phyloP scores from a whole-genome alignment of 805 yeast species.

The Candida caryicola region DNA sequence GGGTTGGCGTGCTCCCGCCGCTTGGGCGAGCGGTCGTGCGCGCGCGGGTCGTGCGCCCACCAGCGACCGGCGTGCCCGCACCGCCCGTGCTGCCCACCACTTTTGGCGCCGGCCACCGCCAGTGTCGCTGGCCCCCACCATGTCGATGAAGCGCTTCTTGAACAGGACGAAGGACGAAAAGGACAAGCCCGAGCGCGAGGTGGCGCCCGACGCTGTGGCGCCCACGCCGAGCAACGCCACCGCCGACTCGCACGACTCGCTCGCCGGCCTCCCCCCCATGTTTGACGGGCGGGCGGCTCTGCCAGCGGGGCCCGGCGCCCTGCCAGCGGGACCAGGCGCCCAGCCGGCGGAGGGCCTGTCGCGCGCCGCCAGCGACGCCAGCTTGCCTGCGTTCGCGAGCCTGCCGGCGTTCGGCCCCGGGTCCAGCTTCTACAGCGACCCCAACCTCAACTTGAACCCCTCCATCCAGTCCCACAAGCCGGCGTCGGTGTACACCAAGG shows the following conservation, averaged over 20 bases:
- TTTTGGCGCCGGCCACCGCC: too few species aligned
- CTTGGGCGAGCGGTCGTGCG: too few species aligned
- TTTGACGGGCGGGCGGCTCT: too few species aligned
- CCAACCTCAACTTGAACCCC: slow-evolving; percentile 35
- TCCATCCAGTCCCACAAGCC: slow-evolving; percentile 22
- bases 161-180: slow-evolving; percentile 3
- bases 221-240: slow-evolving; percentile 11
- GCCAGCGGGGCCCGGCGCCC: too few species aligned
- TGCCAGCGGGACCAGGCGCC: background rate
- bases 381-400: background rate
- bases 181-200: slow-evolving; percentile 3
- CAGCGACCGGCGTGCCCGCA: too few species aligned
- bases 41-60: too few species aligned
- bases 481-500: slow-evolving; percentile 24
- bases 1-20: too few species aligned
- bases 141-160: slow-evolving; percentile 13
- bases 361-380: background rate
- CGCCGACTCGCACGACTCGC: slow-evolving; percentile 23
- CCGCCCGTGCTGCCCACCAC: too few species aligned
- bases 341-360: background rate
- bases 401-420: background rate
- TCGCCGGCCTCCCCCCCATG: slow-evolving; percentile 31
- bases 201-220: slow-evolving; percentile 4
- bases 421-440: slow-evolving; percentile 26
- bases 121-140: too few species aligned